Evolutionary conservation across 2,329 filamentous ascomycete genomes (phyloP).

Genomic region (Ophiostoma pallidulum): DNA sequence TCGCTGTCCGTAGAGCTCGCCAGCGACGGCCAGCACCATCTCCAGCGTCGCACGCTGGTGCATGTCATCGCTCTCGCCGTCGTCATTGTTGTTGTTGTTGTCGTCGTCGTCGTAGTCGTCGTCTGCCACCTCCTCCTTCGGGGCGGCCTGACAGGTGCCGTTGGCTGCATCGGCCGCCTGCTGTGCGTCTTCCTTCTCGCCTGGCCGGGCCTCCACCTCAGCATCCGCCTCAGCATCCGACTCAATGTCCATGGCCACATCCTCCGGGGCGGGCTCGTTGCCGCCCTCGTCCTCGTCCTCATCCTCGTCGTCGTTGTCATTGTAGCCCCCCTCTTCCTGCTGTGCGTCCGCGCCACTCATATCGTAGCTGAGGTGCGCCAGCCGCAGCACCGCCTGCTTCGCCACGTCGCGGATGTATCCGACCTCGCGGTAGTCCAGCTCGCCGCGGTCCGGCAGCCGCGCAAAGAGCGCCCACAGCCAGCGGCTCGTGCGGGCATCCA

Average conservation of each 20-base stretch:
- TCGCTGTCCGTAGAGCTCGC: slow-evolving; percentile 81
- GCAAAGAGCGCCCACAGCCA: slow-evolving; percentile 85
- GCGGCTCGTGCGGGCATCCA: slow-evolving; percentile 58
- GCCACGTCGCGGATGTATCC: slow-evolving; percentile 70
- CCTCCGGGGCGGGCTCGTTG: slow-evolving; percentile 24
- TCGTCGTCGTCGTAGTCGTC: slow-evolving; percentile 12
- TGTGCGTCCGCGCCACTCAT: slow-evolving; percentile 24
- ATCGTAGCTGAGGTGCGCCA: slow-evolving; percentile 45
- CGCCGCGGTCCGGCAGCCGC: slow-evolving; percentile 61
- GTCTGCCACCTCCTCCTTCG: background rate
- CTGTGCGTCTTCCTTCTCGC: background rate
- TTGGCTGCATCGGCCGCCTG: background rate
- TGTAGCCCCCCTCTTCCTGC: slow-evolving; percentile 24
- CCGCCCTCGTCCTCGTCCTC: slow-evolving; percentile 34
- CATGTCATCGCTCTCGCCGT: slow-evolving; percentile 29
- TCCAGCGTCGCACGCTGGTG: slow-evolving; percentile 67
- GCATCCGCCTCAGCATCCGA: slow-evolving; percentile 6
- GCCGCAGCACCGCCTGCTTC: slow-evolving; percentile 59
- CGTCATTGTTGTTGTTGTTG: slow-evolving; percentile 21
- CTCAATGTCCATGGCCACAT: slow-evolving; percentile 15
- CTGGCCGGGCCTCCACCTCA: slow-evolving; percentile 5
- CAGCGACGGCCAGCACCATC: slow-evolving; percentile 82
- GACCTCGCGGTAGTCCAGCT: slow-evolving; percentile 66
- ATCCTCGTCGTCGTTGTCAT: slow-evolving; percentile 28
- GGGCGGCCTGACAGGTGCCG: too few species aligned